phyloP scores from a whole-genome alignment of 106 monocot genomes.

The Allium sativum region DNA sequence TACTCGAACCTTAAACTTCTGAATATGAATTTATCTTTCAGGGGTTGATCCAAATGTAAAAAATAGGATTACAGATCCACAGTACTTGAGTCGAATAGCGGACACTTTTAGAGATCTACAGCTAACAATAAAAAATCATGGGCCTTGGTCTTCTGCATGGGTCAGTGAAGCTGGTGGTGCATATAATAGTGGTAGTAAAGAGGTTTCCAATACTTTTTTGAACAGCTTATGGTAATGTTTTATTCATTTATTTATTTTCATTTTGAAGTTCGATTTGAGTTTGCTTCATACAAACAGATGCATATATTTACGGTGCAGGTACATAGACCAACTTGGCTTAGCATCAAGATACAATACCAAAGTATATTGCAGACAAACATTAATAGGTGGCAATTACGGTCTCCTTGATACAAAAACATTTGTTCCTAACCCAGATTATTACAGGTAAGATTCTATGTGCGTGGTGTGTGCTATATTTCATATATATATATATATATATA shows the following conservation, averaged over 20 bases:
- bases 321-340: slow-evolving; percentile 91
- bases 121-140: slow-evolving; percentile 47
- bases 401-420: slow-evolving; percentile 69
- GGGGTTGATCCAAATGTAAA: slow-evolving; percentile 54
- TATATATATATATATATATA: neutral
- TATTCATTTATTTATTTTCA: neutral
- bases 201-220: slow-evolving; percentile 68
- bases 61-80: slow-evolving; percentile 53
- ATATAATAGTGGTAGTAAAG: slow-evolving; percentile 73
- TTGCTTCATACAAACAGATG: neutral
- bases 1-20: no score
- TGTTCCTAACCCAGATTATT: slow-evolving; percentile 91
- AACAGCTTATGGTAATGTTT: slow-evolving; percentile 79
- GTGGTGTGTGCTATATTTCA: neutral
- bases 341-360: slow-evolving; percentile 62
- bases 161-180: slow-evolving; percentile 92
- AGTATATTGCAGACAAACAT: slow-evolving; percentile 63
- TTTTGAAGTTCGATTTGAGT: neutral
- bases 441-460: slow-evolving; percentile 26
- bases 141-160: slow-evolving; percentile 93
- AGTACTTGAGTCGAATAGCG: slow-evolving; percentile 35
- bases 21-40: slow-evolving; percentile 13
- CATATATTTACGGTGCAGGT: slow-evolving; percentile 27
- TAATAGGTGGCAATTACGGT: slow-evolving; percentile 88
- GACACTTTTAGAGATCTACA: slow-evolving; percentile 59